Base-by-base conservation (phyloP, 768 basidiomycete genomes). In the Amyloporia xantha region DNA sequence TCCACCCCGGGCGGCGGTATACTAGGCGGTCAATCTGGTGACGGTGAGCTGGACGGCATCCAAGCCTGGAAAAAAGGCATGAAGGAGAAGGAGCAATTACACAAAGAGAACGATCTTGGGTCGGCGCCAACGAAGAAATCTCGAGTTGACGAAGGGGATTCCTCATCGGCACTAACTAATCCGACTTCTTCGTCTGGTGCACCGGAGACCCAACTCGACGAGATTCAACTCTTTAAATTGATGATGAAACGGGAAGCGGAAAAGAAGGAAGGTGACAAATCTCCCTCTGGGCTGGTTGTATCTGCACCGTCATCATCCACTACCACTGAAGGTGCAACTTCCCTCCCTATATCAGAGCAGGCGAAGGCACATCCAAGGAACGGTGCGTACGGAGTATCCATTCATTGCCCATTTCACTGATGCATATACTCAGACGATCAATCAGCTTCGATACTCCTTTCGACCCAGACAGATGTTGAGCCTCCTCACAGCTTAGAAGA, bases 11-110 rank as follows among this genome's bases (percentile, higher is more conserved):
- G 67, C 26, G 68, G 71, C 41, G 85, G 83, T 12, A 81, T 87
- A 46, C 71, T 87, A 47, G 84, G 86, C 15, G 78, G 78, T 6
- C 76, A 77, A 51, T 69, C 68, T 26, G 64, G 67, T 23, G 75
- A 78, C 41, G 89, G 85, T 17, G 84, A 86, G 59, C 68, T 89
- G 21, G 89, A 91, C 62, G 80, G 85, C 28, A 88, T 92, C 26
- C 89, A 92, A 58, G 86, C 82, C 2, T 91, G 88, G 79, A 92
- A 90, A 73, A 86, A 83, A 62, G 84, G 79, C 41, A 74, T 88
- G 71, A 89, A 84, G 60, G 84, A 86, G 65, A 84, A 81, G 54
- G 84, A 84, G 54, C 68, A 71, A 57, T 81, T 79, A 59, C 75
- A 77, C 47, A 76, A 73, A 59, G 69, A 60, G 36, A 55, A 41